A percentile compares a stretch with the other conserved stretches of the same genome.
These are phyloP conservation scores for Naegleria fowleri DNA, from an alignment of 208 protist genomes.

Conservation along the genomic window DNA sequence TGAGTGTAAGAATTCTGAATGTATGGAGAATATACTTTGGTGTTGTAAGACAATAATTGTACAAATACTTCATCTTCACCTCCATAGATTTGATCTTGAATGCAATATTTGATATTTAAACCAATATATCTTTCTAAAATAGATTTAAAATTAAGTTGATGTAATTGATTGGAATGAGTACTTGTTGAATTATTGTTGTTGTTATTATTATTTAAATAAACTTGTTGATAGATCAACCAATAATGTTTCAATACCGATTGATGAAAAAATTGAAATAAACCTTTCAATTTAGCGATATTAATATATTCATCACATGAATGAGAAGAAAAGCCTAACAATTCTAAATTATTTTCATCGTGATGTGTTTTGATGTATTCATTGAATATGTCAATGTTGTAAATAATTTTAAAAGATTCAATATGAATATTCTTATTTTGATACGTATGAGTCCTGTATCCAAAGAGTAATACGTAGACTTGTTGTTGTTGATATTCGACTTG, in stretches of 20 bases:
- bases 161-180: neutral
- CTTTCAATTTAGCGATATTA: neutral
- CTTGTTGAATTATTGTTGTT: neutral
- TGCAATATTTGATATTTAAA: neutral
- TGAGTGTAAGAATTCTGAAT: neutral
- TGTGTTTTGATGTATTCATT: neutral
- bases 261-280: neutral
- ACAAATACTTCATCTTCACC: neutral
- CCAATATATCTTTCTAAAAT: neutral
- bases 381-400: neutral
- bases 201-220: neutral
- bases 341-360: neutral
- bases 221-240: neutral
- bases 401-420: conserved; percentile 7
- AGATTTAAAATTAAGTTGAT: neutral
- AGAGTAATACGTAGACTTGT: neutral
- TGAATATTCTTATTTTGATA: neutral
- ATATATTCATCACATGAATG: neutral
- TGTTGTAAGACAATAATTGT: neutral
- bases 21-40: neutral
- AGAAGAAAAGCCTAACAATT: neutral
- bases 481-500: too few relatives aligned
- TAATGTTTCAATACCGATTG: neutral
- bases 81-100: neutral
- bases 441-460: neutral